Conservation (phyloP, 1,139 yeast genomes). For the Zygoascus meyerae region DNA sequence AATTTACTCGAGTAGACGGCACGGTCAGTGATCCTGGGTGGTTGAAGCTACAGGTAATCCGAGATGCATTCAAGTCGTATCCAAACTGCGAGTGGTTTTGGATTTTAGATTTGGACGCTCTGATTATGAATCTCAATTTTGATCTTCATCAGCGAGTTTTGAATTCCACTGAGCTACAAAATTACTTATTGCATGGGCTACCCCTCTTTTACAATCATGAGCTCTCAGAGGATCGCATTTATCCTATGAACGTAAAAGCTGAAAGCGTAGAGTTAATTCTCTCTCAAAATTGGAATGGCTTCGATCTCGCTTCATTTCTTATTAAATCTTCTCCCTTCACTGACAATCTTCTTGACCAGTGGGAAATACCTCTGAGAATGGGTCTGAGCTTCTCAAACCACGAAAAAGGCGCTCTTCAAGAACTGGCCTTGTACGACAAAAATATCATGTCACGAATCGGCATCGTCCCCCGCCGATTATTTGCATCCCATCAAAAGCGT, state of each 20-base stretch:
- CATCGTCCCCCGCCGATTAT: conserved; percentile 2
- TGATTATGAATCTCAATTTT: conserved; percentile 28
- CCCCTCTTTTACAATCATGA: conserved; percentile 22
- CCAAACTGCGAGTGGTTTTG: conserved; percentile 34
- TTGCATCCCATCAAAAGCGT: conserved; percentile 1
- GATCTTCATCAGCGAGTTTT: conserved; percentile 30
- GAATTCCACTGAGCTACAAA: conserved; percentile 24
- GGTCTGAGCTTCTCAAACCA: not conserved
- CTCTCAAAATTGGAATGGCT: conserved; percentile 25
- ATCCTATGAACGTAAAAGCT: conserved; percentile 18
- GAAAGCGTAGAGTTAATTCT: conserved; percentile 23
- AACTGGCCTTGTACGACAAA: not conserved
- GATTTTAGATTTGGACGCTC: conserved; percentile 33
- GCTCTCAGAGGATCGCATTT: conserved; percentile 19
- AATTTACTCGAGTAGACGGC: not conserved
- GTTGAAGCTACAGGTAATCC: conserved; percentile 30
- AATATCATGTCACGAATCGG: not conserved
- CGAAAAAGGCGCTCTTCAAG: not conserved
- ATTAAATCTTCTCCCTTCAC: conserved; percentile 26
- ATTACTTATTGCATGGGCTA: conserved; percentile 24
- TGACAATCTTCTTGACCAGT: conserved; percentile 19
- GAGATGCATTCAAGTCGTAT: conserved; percentile 24
- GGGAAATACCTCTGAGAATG: conserved; percentile 15
- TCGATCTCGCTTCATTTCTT: conserved; percentile 34
- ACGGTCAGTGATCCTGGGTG: conserved; percentile 22